A percentile compares a stretch with the other conserved stretches of the same genome.
Evolutionary conservation across 805 yeast genomes (phyloP).

Genomic region (Metschnikowia orientalis): DNA sequence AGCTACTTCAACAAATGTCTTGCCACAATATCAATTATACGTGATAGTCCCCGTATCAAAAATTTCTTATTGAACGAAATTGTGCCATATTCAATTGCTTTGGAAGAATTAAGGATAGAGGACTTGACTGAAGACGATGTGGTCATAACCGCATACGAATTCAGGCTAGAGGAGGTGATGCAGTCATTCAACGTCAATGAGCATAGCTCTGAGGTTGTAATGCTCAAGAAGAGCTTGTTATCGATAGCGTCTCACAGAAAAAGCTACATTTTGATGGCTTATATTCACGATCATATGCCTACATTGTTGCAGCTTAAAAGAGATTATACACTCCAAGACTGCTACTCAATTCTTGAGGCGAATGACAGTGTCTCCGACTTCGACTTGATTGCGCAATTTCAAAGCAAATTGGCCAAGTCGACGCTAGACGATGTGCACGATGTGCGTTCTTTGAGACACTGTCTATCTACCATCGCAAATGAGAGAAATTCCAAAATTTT

Average conservation of each 20-base stretch:
- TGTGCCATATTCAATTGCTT: conserved; percentile 31
- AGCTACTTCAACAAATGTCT: conserved; percentile 31
- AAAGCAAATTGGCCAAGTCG: conserved; percentile 25
- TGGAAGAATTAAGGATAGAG: conserved; percentile 36
- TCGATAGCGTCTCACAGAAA: conserved; percentile 58
- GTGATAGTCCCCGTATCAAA: conserved; percentile 19
- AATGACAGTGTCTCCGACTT: conserved; percentile 52
- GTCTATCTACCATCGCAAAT: conserved; percentile 53
- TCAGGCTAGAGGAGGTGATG: conserved; percentile 51
- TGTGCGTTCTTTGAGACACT: conserved; percentile 52
- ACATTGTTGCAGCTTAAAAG: conserved; percentile 17
- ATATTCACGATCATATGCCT: conserved; percentile 44
- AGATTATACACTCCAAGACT: conserved; percentile 29
- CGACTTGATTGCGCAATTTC: conserved; percentile 50
- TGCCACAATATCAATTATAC: conserved; percentile 24
- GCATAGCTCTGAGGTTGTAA: conserved; percentile 33
- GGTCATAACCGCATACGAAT: conserved; percentile 68
- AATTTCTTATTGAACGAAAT: conserved; percentile 29
- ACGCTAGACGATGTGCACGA: conserved; percentile 34
- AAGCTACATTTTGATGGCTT: conserved; percentile 54
- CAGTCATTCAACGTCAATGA: conserved; percentile 26
- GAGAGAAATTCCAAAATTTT: conserved; percentile 54
- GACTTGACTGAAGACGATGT: conserved; percentile 55
- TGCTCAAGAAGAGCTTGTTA: conserved; percentile 51
- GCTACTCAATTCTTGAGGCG: conserved; percentile 47